Evolutionary conservation across 2,329 filamentous ascomycete species (phyloP).

Genomic region (Claviceps arundinis): DNA sequence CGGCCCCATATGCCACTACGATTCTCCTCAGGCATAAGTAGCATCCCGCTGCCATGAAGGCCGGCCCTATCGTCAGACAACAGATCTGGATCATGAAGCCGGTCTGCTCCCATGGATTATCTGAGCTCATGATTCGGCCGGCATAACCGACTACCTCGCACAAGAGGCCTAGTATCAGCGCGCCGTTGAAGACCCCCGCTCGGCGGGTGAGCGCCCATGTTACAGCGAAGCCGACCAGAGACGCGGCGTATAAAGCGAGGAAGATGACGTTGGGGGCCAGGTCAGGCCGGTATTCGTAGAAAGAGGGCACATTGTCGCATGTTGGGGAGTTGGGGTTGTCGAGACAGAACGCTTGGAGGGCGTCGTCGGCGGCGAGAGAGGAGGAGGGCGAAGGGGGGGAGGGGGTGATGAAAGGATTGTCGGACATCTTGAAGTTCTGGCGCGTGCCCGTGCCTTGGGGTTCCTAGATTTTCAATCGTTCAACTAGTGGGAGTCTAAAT

Average conservation of each 20-base stretch:
- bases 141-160: constrained; percentile 47
- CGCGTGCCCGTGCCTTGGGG: no score
- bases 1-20: constrained; percentile 32
- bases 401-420: not conserved
- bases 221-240: constrained; percentile 26
- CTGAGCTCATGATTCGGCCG: constrained; percentile 40
- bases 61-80: constrained; percentile 50
- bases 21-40: constrained; percentile 46
- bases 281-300: constrained; percentile 38
- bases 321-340: constrained; percentile 13
- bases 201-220: constrained; percentile 30
- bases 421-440: not conserved
- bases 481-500: not conserved
- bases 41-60: constrained; percentile 49
- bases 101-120: constrained; percentile 36
- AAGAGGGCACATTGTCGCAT: constrained; percentile 22
- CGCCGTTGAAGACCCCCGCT: constrained; percentile 37
- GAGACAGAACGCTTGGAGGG: constrained; percentile 13
- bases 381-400: not conserved
- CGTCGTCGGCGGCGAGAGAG: not conserved
- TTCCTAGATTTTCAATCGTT: no score
- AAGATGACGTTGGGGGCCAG: constrained; percentile 39
- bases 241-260: constrained; percentile 33
- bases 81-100: constrained; percentile 44
- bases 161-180: constrained; percentile 38